Evolutionary conservation across 1,139 yeast genomes (phyloP), one percentile per base, ranked within the genome.

Genomic region (Sugiyamaella paludigena): DNA sequence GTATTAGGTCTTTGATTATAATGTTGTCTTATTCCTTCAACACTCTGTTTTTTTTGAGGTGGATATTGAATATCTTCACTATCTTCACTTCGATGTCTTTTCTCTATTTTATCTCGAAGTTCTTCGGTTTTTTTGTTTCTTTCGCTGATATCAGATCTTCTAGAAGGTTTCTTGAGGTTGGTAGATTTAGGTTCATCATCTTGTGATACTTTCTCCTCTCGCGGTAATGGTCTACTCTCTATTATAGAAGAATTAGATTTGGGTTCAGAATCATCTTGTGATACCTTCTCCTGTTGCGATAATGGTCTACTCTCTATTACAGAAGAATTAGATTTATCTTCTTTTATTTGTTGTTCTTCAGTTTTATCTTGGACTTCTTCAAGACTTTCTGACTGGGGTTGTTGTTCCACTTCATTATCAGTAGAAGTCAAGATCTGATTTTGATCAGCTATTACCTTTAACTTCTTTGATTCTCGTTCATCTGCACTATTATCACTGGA

Each of bases 1-100:
- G 92, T 78, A 56, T 80, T 79, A 0, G 96, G 86, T 60, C 95
- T 77, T 58, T 86, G 85, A 67, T 92, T 92, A 65, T 92, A 92
- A 67, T 89, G 97, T 43, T 79, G 74, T 52, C 92, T 73, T 27
- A 92, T 95, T 50, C 86, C 78, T 61, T 67, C 59, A 2, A 51
- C 51, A 27, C 47, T 48, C 11, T 8, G n/a, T n/a, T 16, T 41
- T 31, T 41, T 34, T 3, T 16, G 27, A 13, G 36, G 28, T 11
- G n/a, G 37, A 35, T 36, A 43, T 6, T 45, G 43, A 52, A 64
- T 56, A 38, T 64, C 65, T 36, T 68, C 34, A 7, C 50, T 49
- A 37, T 43, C 62, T 36, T 38, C 43, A 24, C 34, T 40, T 40
- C 45, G 41, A 40, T 58, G 55, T 16, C 47, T 45, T 34, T 48